These are phyloP conservation scores for Onygenales sp. DNA, from an alignment of 2,329 filamentous ascomycete genomes.

Conservation along the genomic window DNA sequence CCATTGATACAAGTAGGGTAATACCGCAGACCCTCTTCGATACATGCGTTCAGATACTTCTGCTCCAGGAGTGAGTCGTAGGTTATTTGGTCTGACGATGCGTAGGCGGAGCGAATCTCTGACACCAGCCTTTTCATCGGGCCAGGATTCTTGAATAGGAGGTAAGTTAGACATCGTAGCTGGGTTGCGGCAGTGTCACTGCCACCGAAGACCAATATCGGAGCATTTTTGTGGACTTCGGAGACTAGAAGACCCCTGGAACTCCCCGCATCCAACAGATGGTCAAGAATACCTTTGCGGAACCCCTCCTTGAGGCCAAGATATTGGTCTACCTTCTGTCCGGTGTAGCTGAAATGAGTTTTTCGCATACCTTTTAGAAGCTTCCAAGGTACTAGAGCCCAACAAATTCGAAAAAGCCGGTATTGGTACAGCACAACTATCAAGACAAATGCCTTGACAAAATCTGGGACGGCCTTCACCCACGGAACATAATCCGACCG, in stretches of 20 bases:
- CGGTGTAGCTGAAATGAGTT: slow-evolving; percentile 3
- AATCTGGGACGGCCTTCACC: slow-evolving; percentile 10
- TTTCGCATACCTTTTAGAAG: background rate
- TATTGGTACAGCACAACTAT: slow-evolving; percentile 5
- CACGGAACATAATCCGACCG: slow-evolving; percentile 17
- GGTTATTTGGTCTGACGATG: slow-evolving; percentile 12
- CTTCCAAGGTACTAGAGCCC: slow-evolving; percentile 1
- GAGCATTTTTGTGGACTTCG: slow-evolving; percentile 7
- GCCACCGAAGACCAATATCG: slow-evolving; percentile 15
- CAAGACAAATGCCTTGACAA: slow-evolving; percentile 6
- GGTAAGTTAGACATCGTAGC: slow-evolving; percentile 15
- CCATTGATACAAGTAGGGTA: slow-evolving; percentile 22
- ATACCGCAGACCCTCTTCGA: slow-evolving; percentile 18
- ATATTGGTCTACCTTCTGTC: slow-evolving; percentile 2
- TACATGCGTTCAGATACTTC: slow-evolving; percentile 18
- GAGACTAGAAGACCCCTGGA: background rate
- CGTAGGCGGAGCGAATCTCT: slow-evolving; percentile 20
- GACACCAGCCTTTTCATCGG: slow-evolving; percentile 13
- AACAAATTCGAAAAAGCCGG: background rate
- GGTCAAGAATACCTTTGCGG: background rate
- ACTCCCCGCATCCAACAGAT: slow-evolving; percentile 2
- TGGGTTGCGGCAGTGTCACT: slow-evolving; percentile 17
- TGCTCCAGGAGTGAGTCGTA: slow-evolving; percentile 11
- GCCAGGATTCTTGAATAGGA: slow-evolving; percentile 15
- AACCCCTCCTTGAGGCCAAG: background rate